Conservation (phyloP, 208 protist genomes). For the Crithidia brevicula region DNA sequence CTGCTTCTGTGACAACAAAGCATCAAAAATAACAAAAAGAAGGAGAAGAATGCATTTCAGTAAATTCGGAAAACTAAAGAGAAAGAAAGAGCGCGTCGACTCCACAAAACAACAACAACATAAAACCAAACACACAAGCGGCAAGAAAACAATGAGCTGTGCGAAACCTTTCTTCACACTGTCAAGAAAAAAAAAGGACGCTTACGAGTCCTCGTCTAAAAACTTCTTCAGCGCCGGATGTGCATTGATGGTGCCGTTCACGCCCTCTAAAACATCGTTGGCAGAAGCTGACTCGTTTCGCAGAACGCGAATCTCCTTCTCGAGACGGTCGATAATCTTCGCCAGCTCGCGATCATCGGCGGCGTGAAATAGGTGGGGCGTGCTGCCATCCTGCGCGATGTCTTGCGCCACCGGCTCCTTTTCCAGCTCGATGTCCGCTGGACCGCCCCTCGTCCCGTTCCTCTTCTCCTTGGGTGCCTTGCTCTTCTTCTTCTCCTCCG, state of each 20-base stretch:
- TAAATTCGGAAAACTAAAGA: background rate
- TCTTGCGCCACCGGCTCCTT: conserved; percentile 11
- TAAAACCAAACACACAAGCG: background rate
- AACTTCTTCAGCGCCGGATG: conserved; percentile 12
- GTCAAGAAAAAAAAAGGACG: background rate
- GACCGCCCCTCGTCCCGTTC: background rate
- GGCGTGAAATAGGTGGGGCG: conserved; percentile 15
- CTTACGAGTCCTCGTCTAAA: conserved; percentile 13
- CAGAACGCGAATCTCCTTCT: conserved; percentile 23
- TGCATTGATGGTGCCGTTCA: conserved; percentile 8
- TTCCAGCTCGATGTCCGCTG: conserved; percentile 5
- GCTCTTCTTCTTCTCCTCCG: conserved; percentile 1
- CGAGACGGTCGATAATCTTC: conserved; percentile 20
- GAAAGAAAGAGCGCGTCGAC: background rate
- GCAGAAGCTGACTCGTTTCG: conserved; percentile 11
- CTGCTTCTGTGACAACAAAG: too few species aligned
- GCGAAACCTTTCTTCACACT: background rate
- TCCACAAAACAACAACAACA: background rate
- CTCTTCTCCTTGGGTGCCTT: conserved; percentile 1
- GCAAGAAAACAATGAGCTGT: too few species aligned
- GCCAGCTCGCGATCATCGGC: conserved; percentile 16
- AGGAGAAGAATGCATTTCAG: background rate
- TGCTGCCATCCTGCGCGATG: conserved; percentile 4
- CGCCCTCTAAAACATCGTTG: conserved; percentile 9
- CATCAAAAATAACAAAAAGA: background rate